Conservation (phyloP, 1,139 yeast species). For the Arxiozyma slooffiae region DNA sequence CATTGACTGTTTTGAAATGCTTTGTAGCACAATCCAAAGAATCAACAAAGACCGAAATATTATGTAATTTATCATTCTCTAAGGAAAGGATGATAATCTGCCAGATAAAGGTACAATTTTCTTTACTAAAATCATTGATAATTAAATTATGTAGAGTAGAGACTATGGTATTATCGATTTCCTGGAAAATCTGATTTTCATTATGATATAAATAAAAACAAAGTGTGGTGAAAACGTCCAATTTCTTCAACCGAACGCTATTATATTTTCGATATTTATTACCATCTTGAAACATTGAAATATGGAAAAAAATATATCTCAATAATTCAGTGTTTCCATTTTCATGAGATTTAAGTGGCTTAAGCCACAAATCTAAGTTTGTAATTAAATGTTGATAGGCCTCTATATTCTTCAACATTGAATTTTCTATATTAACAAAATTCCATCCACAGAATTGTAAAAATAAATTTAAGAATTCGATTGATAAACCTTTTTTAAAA, state of each 20-base stretch:
- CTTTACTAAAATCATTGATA: constrained; percentile 4
- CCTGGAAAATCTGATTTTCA: not conserved
- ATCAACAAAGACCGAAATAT: constrained; percentile 8
- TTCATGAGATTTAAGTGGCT: not conserved
- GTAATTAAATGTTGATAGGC: constrained; percentile 40
- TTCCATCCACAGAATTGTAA: constrained; percentile 41
- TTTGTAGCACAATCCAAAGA: not conserved
- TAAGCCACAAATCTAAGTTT: constrained; percentile 45
- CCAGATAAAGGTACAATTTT: constrained; percentile 13
- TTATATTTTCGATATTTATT: constrained; percentile 46
- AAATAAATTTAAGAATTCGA: constrained; percentile 35
- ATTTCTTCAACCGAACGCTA: constrained; percentile 39
- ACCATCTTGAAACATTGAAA: constrained; percentile 43
- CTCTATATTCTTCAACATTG: constrained; percentile 36
- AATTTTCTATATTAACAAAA: constrained; percentile 33
- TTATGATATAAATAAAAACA: constrained; percentile 35
- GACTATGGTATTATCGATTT: constrained; percentile 30
- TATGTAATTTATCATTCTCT: constrained; percentile 2
- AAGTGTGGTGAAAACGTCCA: constrained; percentile 46
- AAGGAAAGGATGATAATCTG: constrained; percentile 15
- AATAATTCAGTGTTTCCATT: constrained; percentile 33
- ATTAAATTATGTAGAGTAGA: constrained; percentile 34
- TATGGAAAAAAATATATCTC: constrained; percentile 45
- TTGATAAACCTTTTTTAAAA: constrained; percentile 17
- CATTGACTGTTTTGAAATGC: not conserved